Percentiles rank a stretch among this genome's conserved stretches.
phyloP scores from a whole-genome alignment of 129 eudicot genomes.

The Gnaphalium uliginosum region DNA sequence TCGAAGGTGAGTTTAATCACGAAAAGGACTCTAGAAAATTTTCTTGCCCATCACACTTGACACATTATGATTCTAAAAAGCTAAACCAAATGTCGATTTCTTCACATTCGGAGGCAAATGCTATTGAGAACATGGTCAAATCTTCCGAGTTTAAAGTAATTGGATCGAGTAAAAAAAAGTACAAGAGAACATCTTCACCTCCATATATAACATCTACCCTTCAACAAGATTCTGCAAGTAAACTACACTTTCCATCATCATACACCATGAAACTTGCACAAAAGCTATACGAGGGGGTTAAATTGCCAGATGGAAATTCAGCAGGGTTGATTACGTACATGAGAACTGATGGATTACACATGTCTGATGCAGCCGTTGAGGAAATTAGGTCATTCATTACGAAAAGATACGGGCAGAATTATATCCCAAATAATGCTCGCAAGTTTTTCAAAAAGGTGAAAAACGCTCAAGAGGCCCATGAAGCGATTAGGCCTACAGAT shows the following conservation, averaged over 20 bases:
- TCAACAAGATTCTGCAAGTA: constrained; percentile 98
- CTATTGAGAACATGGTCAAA: constrained; percentile 43
- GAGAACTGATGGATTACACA: constrained; percentile 92
- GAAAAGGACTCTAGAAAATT: constrained; percentile 23
- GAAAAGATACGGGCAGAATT: constrained; percentile 65
- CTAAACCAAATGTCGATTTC: constrained; percentile 57
- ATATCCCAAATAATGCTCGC: constrained; percentile 52
- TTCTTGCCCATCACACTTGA: constrained; percentile 52
- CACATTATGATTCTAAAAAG: constrained; percentile 61
- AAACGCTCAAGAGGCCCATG: constrained; percentile 99
- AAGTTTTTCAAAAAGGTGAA: constrained; percentile 79
- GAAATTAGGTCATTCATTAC: constrained; percentile 54
- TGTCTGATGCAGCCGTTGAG: constrained; percentile 78
- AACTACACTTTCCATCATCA: constrained; percentile 63
- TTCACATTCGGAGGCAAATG: constrained; percentile 55
- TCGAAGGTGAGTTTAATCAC: constrained; percentile 48
- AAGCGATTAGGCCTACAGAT: constrained; percentile 93
- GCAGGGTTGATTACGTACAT: constrained; percentile 87
- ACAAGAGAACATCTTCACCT: constrained; percentile 60
- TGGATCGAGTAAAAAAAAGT: constrained; percentile 49
- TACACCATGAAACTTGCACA: constrained; percentile 91
- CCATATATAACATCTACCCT: constrained; percentile 92
- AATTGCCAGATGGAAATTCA: constrained; percentile 66
- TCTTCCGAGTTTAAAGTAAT: constrained; percentile 56
- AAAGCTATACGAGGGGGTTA: constrained; percentile 85